phyloP scores from a whole-genome alignment of 495 filamentous ascomycete species.

The Daldinia caldariorum region DNA sequence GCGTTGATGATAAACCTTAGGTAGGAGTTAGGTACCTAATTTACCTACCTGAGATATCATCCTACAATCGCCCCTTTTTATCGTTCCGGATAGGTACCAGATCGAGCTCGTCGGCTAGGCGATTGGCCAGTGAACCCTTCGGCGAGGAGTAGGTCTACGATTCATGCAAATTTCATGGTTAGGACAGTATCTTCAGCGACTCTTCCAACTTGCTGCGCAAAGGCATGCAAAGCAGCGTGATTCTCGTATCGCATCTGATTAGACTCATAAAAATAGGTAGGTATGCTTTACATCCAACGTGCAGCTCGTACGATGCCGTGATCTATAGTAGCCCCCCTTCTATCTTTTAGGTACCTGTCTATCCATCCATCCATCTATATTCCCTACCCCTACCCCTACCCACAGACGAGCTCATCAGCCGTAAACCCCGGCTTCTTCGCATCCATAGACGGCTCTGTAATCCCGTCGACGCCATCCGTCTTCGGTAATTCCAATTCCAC shows the following conservation, averaged over 20 bases:
- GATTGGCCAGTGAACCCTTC: neutral
- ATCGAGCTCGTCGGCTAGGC: neutral
- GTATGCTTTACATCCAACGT: neutral
- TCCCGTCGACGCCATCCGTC: conserved; percentile 42
- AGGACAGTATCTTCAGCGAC: neutral
- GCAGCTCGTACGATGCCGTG: neutral
- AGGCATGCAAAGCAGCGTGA: neutral
- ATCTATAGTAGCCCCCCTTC: conserved; percentile 19
- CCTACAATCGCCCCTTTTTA: neutral
- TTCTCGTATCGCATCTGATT: neutral
- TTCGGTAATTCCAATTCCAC: conserved; percentile 36
- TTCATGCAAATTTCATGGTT: neutral
- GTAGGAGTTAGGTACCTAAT: too few species aligned
- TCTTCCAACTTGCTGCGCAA: neutral
- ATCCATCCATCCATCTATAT: conserved; percentile 16
- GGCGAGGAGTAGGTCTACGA: neutral
- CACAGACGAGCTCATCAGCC: conserved; percentile 46
- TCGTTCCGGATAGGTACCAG: neutral
- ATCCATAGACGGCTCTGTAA: conserved; percentile 45
- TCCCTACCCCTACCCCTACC: conserved; percentile 20
- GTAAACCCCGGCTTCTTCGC: conserved; percentile 16
- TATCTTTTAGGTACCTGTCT: neutral
- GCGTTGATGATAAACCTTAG: neutral
- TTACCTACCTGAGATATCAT: neutral
- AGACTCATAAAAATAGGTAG: too few species aligned